Evolutionary conservation across 768 basidiomycete genomes (phyloP).

Genomic region (Leccinum truebloodii): DNA sequence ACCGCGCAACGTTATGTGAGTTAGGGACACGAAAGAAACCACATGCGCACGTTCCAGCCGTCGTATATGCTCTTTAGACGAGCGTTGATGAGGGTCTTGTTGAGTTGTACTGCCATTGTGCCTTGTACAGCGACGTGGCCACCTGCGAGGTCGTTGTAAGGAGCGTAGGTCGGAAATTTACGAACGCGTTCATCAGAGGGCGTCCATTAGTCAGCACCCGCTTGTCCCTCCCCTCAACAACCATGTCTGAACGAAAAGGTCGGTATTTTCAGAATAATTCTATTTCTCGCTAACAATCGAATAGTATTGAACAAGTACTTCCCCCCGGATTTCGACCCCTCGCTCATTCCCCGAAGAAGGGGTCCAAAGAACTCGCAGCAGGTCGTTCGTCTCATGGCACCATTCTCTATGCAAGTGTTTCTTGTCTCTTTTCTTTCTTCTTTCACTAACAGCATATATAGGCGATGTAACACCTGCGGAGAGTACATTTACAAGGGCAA

Average conservation of each 20-base stretch:
- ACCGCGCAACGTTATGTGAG: constrained; percentile 7
- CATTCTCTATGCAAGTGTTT: constrained; percentile 86
- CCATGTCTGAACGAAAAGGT: constrained; percentile 88
- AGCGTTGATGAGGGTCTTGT: constrained; percentile 55
- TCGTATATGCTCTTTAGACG: constrained; percentile 62
- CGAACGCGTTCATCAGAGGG: constrained; percentile 27
- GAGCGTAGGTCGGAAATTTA: constrained; percentile 33
- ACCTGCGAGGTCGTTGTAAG: constrained; percentile 19
- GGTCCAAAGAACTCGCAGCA: constrained; percentile 94
- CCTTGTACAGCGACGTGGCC: constrained; percentile 9
- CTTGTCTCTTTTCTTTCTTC: neutral
- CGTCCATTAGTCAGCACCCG: constrained; percentile 32
- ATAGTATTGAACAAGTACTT: constrained; percentile 93
- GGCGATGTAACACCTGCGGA: constrained; percentile 94
- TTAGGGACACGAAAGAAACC: constrained; percentile 15
- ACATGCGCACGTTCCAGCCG: constrained; percentile 56
- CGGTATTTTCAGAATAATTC: neutral
- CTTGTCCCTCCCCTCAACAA: constrained; percentile 17
- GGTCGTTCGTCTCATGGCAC: constrained; percentile 98
- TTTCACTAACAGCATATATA: constrained; percentile 30
- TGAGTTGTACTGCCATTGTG: constrained; percentile 70
- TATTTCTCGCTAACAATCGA: constrained; percentile 8
- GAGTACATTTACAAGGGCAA: constrained; percentile 99
- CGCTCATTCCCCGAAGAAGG: constrained; percentile 90
- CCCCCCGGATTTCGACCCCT: constrained; percentile 97